Evolutionary conservation across 225 moss, liverwort and hornwort genomes (phyloP), one percentile per base, ranked within the genome.

Genomic region (Marchantia polymorpha): DNA sequence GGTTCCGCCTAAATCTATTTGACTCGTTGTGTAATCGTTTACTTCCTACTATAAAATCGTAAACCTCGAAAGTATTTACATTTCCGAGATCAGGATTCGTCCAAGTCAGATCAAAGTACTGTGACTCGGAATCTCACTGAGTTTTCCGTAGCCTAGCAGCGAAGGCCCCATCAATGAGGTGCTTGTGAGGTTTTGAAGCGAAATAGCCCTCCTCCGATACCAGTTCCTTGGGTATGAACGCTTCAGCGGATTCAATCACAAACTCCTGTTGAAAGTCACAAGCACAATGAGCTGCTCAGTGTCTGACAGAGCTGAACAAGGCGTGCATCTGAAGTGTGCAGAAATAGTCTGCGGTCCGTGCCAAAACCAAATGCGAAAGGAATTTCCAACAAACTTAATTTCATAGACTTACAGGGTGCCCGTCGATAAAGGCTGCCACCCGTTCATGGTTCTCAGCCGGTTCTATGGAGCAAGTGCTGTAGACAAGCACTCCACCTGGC

Each of bases 381-480:
- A n/a, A 12, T 48, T 73, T 0, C 10, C 17, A 20, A 17, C 52
- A 51, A 52, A 50, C 19, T 66, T 8, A 23, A 54, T 49, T 15
- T 27, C 17, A 59, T 22, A 54, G 29, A 59, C 84, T 58, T 80
- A 92, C 92, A 77, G 71, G 85, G 79, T 90, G 87, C 64, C 85
- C 85, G 25, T 78, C 80, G 19, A 92, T 85, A 77, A 92, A 91
- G 68, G 84, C 85, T 75, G 82, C 78, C 23, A 91, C 83, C 55
- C 89, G 84, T 52, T 88, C 91, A 51, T 89, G 81, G 82, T 92
- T 92, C 82, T 91, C 92, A 70, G 83, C 86, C 46, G 87, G 81
- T 75, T 88, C 88, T 47, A 91, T 92, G 69, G 92, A 92, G 84
- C 92, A 92, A 25, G 91, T 92, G 83, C 92, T 92, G 80, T 91